These are phyloP conservation scores for Coprinellus aureogranulatus DNA, from an alignment of 768 basidiomycete species.

Conservation along the genomic window DNA sequence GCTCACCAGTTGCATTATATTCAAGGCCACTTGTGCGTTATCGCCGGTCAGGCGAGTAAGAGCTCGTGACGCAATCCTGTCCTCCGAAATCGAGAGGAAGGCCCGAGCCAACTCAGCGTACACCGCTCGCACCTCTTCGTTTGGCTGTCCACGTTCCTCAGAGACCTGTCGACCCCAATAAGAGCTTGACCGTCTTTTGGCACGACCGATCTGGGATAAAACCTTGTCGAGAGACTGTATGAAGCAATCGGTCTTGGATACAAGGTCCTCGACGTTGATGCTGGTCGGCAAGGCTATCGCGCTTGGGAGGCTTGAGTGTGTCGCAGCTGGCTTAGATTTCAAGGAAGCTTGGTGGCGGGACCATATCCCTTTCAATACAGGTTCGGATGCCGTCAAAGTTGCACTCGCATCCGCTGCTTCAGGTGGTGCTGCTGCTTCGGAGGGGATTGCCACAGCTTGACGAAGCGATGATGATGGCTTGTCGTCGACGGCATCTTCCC, in stretches of 20 bases:
- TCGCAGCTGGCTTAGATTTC: background rate
- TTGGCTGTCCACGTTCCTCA: background rate
- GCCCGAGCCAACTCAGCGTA: background rate
- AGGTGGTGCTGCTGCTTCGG: too few species aligned
- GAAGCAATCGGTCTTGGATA: background rate
- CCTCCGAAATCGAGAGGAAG: background rate
- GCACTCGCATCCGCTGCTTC: background rate
- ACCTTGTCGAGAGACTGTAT: background rate
- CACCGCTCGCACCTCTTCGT: background rate
- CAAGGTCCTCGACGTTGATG: background rate
- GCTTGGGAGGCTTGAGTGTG: too few species aligned
- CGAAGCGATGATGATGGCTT: too few species aligned
- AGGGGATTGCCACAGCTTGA: too few species aligned
- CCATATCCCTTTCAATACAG: background rate
- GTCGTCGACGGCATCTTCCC: too few species aligned
- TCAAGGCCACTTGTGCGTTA: background rate
- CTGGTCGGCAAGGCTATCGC: too few species aligned
- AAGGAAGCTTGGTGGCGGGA: background rate
- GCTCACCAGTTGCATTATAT: constrained; percentile 1
- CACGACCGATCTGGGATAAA: too few species aligned
- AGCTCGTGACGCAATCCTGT: background rate
- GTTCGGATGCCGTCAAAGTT: background rate
- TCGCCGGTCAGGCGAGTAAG: background rate
- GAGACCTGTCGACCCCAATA: too few species aligned
- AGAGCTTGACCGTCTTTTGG: too few species aligned